Evolutionary conservation across 2,329 filamentous ascomycete genomes (phyloP).

Genomic region (Aspergillus melleus): DNA sequence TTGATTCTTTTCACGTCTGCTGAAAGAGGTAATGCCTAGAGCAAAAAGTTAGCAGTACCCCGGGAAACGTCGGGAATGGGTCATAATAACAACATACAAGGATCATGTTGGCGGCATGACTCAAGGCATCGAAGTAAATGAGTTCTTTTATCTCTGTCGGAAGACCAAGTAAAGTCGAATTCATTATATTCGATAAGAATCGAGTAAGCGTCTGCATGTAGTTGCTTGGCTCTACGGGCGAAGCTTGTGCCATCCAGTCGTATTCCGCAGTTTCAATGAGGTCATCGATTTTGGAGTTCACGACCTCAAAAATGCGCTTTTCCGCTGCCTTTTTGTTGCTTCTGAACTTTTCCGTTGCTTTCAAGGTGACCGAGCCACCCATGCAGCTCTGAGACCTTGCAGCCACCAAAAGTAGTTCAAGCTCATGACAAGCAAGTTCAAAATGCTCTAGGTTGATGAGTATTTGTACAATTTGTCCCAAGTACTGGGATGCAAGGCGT

Average conservation of each 20-base stretch:
- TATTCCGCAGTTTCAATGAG: slow-evolving; percentile 97
- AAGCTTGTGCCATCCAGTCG: slow-evolving; percentile 71
- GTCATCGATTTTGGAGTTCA: slow-evolving; percentile 98
- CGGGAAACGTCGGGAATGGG: slow-evolving; percentile 4
- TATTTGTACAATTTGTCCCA: slow-evolving; percentile 97
- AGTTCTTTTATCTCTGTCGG: slow-evolving; percentile 95
- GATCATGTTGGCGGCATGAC: slow-evolving; percentile 84
- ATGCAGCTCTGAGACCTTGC: slow-evolving; percentile 78
- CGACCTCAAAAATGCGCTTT: slow-evolving; percentile 96
- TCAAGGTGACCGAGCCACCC: slow-evolving; percentile 74
- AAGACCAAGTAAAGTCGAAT: slow-evolving; percentile 85
- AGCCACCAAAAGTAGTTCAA: slow-evolving; percentile 81
- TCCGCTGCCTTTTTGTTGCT: slow-evolving; percentile 93
- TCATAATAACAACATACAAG: slow-evolving; percentile 55
- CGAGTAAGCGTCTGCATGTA: slow-evolving; percentile 95
- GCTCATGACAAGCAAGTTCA: slow-evolving; percentile 84
- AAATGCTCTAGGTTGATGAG: slow-evolving; percentile 97
- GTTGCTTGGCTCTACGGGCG: slow-evolving; percentile 73
- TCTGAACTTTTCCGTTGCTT: slow-evolving; percentile 82
- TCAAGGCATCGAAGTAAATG: slow-evolving; percentile 95
- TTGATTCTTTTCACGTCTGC: slow-evolving; percentile 82
- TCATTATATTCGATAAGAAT: slow-evolving; percentile 96
- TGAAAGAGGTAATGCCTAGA: slow-evolving; percentile 73
- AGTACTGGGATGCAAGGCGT: slow-evolving; percentile 84
- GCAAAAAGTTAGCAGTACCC: slow-evolving; percentile 18